These are phyloP conservation scores for Pholiota conissans DNA, from an alignment of 768 basidiomycete genomes.

Conservation along the genomic window DNA sequence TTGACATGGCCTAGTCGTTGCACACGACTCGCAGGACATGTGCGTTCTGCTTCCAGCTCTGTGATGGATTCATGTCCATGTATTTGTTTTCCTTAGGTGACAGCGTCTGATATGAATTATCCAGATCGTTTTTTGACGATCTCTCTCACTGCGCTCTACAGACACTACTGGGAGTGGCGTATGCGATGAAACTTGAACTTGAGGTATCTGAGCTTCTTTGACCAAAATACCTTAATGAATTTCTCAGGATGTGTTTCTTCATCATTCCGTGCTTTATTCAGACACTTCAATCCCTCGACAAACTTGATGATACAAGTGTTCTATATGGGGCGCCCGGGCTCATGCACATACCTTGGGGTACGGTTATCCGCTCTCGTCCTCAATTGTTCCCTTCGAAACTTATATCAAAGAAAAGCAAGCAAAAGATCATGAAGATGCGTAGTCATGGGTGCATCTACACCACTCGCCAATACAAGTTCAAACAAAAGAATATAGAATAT, in stretches of 20 bases:
- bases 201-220: not conserved
- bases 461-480: not conserved
- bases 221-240: constrained; percentile 4
- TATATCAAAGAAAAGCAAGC: not conserved
- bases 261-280: constrained; percentile 15
- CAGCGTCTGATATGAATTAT: not conserved
- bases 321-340: not conserved
- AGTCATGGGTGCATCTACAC: not conserved
- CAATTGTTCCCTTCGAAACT: not conserved
- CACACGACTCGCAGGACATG: not conserved
- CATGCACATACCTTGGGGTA: not conserved
- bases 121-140: not conserved
- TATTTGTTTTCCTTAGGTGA: not conserved
- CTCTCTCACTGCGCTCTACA: not conserved
- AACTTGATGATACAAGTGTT: constrained; percentile 1
- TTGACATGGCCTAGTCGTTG: not conserved
- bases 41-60: not conserved
- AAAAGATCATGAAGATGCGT: not conserved
- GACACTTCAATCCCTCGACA: constrained; percentile 3
- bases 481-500: not conserved
- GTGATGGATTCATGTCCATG: not conserved
- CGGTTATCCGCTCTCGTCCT: not conserved
- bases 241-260: constrained; percentile 10
- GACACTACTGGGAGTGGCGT: not conserved
- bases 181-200: not conserved